Evolutionary conservation across 768 basidiomycete species (phyloP), one percentile per base, ranked within the genome.

Genomic region (Calvatia gigantea): DNA sequence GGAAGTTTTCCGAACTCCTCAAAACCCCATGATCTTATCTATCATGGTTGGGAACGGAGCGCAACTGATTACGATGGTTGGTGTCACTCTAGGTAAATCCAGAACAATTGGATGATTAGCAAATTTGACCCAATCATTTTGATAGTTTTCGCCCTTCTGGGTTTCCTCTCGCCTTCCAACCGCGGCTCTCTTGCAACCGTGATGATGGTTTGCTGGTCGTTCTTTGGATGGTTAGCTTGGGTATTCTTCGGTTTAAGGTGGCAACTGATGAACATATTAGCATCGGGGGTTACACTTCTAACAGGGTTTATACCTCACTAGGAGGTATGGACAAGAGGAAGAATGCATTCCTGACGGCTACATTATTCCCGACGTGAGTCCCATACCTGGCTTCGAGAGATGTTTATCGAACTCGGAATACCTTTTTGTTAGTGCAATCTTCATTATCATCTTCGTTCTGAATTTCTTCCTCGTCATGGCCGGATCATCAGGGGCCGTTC

Each of bases 81-180:
- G 73, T 4, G 86, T 98, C 21, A 98, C 96, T 0, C 81, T 98
- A 52, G 82, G 92, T 91, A 53, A 42, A 72, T 58, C 37, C 54
- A 33, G 15, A 42, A 27, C 21, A 17, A 17, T 27, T 14, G 29
- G 25, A 27, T 11, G 5, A 3, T 39, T 44, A 25, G 25, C 52
- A 31, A 46, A 21, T 38, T 46, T 9, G 19, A 46, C 8, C 33
- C 37, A 7, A 21, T 29, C n/a, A 23, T 29, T 29, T 29, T 54
- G 52, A 49, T 25, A 94, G 89, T 95, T 8, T 98, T 96, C 67
- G 96, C 93, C 6, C 73, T 96, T 19, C 68, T 97, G 52, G 95
- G 95, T 4, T 96, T 98, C 76, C 79, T 98, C 25, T 95, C 92
- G 0, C 96, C 96, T 6, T 94, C 94, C 14, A 98, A 97, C 65